phyloP scores from a whole-genome alignment of 257 asterid genomes.

The Scutellaria barbata region DNA sequence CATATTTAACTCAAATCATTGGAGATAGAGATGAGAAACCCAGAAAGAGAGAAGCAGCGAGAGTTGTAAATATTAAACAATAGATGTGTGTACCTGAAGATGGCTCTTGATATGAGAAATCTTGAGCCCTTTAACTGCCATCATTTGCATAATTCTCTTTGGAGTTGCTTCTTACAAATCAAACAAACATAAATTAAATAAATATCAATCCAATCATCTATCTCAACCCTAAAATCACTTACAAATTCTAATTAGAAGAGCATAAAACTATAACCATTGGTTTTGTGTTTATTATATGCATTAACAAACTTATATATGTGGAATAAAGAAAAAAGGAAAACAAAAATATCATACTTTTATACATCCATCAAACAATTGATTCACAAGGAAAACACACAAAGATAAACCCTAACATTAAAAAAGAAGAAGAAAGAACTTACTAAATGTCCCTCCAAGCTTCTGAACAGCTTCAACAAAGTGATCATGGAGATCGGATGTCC shows the following conservation, averaged over 20 bases:
- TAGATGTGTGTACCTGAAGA: slow-evolving; percentile 58
- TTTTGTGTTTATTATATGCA: too few species aligned
- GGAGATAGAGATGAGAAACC: too few species aligned
- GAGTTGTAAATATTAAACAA: too few species aligned
- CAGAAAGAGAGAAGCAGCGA: too few species aligned
- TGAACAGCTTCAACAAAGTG: slow-evolving; percentile 48
- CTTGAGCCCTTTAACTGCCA: slow-evolving; percentile 51
- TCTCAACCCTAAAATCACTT: not conserved
- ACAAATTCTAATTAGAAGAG: not conserved
- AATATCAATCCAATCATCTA: not conserved
- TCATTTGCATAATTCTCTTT: slow-evolving; percentile 53
- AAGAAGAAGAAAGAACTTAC: slow-evolving; percentile 26
- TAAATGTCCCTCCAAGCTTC: slow-evolving; percentile 49
- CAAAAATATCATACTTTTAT: too few species aligned
- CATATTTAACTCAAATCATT: too few species aligned
- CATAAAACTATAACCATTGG: too few species aligned
- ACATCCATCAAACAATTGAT: too few species aligned
- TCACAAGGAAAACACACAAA: not conserved
- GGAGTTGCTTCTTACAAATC: slow-evolving; percentile 57
- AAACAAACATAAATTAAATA: not conserved
- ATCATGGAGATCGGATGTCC: slow-evolving; percentile 58
- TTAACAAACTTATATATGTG: too few species aligned
- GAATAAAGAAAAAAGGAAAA: too few species aligned
- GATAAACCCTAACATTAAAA: not conserved
- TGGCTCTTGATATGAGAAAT: slow-evolving; percentile 64